Base-by-base conservation (phyloP, 129 eudicot species). In the Artemisia annua region DNA sequence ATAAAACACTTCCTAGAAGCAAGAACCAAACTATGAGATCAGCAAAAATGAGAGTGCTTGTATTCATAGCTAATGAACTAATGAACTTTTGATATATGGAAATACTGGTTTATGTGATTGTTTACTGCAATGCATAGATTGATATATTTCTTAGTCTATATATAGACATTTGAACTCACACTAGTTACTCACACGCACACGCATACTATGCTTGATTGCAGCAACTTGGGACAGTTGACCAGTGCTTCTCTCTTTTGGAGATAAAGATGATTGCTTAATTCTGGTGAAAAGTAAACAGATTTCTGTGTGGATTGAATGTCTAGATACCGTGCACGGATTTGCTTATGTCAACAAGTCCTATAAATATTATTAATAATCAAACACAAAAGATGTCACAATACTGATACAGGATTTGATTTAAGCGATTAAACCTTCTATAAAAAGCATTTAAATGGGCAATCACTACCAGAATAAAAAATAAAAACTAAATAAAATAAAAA, bases 221-320 rank as follows among this genome's bases (percentile, higher is more conserved):
- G 39, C 80, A 69, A 77, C 55, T 77, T 59, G 81, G 61, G 18
- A 48, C 19, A 60, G 75, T 77, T 77, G 81, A 69, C 81, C 15
- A 19, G 2, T 49, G 64, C 70, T 69, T 69, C 55, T 32, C 81
- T 65, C 17, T 51, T 53, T 6, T 61, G 20, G 57, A 48, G 71
- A 61, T 61, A 77, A 69, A 77, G 70, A 77, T 60, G 2, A 56
- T 77, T 77, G 65, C 81, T 69, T 77, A 32, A 69, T 69, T 48
- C n/a, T 39, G 76, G 58, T 52, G 56, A 6, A 16, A 77, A 50
- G 65, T 7, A 18, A 1, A 55, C 76, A 70, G 71, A 77, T 39
- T 56, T 61, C 63, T 15, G 52, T 6, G 46, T 39, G 46, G 46
- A 39, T 39, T 39, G 46, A 39, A 39, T 39, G 46, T 56, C 58